These are phyloP conservation scores for Chlorella sorokiniana DNA, from an alignment of 139 green algal genomes.

Conservation along the genomic window DNA sequence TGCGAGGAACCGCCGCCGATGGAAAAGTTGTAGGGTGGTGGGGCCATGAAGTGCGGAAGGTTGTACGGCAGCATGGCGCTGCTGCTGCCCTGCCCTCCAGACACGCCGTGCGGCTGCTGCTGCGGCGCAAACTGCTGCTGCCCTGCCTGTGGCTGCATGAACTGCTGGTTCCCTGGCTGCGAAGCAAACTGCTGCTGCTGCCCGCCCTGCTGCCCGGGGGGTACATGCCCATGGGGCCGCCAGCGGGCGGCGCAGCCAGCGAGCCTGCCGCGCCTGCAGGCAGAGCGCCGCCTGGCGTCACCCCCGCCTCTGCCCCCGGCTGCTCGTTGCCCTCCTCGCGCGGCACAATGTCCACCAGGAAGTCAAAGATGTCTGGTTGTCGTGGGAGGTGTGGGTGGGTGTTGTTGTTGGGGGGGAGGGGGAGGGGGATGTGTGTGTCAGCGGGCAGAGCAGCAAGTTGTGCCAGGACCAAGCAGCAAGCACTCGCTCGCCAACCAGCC, in stretches of 20 bases:
- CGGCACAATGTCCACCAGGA: slow-evolving; percentile 96
- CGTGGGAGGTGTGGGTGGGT: no score
- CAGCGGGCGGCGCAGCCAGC: not conserved
- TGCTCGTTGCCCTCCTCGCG: slow-evolving; percentile 61
- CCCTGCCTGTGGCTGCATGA: not conserved
- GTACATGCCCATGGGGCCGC: not conserved
- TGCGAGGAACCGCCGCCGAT: not conserved
- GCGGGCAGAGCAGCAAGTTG: not conserved
- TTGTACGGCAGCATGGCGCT: not conserved
- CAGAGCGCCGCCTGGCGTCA: not conserved
- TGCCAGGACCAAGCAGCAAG: not conserved
- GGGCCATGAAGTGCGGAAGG: not conserved
- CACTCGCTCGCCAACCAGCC: no score
- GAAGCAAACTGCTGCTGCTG: not conserved
- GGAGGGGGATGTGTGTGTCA: not conserved
- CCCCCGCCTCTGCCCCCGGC: not conserved
- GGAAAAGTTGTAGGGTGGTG: not conserved
- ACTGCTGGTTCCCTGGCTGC: not conserved
- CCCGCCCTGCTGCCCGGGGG: not conserved
- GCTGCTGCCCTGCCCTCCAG: not conserved
- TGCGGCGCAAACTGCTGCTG: slow-evolving; percentile 13
- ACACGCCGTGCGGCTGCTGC: not conserved
- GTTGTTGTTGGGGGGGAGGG: not conserved
- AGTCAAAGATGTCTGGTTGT: slow-evolving; percentile 95
- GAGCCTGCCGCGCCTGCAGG: not conserved